Conservation (phyloP, 176 grass and related monocot species). For the Chloris gayana region DNA sequence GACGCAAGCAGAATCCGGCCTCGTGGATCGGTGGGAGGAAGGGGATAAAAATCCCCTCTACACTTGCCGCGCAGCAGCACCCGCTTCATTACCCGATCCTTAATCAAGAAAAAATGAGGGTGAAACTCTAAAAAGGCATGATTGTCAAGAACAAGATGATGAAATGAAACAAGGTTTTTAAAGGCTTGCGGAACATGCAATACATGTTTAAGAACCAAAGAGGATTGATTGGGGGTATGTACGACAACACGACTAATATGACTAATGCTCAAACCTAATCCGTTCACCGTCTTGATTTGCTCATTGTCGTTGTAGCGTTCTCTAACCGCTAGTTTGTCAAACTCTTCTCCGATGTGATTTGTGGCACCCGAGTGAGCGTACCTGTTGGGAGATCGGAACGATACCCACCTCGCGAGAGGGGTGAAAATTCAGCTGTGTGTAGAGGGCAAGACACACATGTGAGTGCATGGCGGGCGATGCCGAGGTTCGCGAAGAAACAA, state of each 20-base stretch:
- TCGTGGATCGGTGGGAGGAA: background rate
- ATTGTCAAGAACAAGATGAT: background rate
- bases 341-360: background rate
- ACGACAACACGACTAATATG: background rate
- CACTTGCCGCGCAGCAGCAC: background rate
- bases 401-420: no score
- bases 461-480: no score
- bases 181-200: background rate
- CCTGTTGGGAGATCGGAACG: no score
- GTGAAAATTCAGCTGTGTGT: no score
- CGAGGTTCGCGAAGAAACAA: no score
- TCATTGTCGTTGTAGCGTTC: background rate
- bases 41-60: background rate
- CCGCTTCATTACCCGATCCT: background rate
- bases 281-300: background rate
- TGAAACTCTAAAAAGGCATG: background rate
- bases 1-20: no score
- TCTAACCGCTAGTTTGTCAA: background rate
- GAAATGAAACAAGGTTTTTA: background rate
- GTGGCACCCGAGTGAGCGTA: background rate
- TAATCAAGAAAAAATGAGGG: background rate
- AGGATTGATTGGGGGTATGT: background rate
- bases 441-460: no score
- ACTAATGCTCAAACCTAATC: background rate
- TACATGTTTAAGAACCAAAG: background rate